A percentile compares a stretch with the other conserved stretches of the same genome.
phyloP scores from a whole-genome alignment of 768 basidiomycete genomes.

The Mycena filopes region DNA sequence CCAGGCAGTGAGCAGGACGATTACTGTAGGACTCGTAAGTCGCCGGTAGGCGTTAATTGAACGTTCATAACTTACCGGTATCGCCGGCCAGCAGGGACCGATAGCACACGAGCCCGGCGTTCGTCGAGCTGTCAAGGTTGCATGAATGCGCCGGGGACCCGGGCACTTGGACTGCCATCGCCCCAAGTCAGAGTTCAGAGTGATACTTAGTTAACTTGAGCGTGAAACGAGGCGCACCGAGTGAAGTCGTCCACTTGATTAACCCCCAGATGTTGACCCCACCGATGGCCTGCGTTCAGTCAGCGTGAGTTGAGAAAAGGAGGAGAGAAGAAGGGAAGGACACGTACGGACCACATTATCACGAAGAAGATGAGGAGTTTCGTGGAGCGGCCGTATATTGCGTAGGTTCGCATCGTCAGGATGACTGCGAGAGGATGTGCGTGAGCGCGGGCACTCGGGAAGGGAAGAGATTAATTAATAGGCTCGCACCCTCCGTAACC shows the following conservation, averaged over 20 bases:
- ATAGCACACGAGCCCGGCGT: constrained; percentile 3
- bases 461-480: not conserved
- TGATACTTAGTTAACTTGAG: not conserved
- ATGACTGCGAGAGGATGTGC: constrained; percentile 9
- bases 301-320: not conserved
- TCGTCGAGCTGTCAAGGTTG: constrained; percentile 14
- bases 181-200: not conserved
- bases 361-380: not conserved
- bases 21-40: not conserved
- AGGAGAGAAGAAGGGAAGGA: not conserved
- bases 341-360: constrained; percentile 16
- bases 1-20: constrained; percentile 6
- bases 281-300: not conserved
- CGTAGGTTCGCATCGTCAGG: constrained; percentile 14
- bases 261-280: constrained; percentile 15
- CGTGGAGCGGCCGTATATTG: not conserved
- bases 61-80: too few relatives aligned
- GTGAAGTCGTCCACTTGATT: not conserved
- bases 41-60: too few relatives aligned
- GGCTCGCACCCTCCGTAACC: constrained; percentile 6
- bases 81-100: not conserved
- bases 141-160: not conserved
- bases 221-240: constrained; percentile 7
- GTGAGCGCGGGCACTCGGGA: not conserved
- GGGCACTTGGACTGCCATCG: not conserved